These are phyloP conservation scores for Colletotrichum camelliae DNA, from an alignment of 2,329 filamentous ascomycete genomes.

Conservation along the genomic window DNA sequence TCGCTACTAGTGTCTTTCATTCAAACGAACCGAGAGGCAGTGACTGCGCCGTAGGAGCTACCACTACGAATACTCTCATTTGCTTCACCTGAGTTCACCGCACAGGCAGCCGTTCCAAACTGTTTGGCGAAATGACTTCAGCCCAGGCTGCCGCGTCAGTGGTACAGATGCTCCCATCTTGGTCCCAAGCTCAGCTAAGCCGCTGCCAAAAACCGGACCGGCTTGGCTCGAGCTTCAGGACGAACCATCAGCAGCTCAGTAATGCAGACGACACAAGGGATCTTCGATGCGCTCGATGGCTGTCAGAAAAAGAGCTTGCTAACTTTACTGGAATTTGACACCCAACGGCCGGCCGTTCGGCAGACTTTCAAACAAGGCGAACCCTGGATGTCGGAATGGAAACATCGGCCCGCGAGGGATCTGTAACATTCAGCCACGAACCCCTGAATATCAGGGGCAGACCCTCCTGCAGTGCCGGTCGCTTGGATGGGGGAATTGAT, in stretches of 20 bases:
- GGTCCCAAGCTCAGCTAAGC: not conserved
- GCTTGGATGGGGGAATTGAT: not conserved
- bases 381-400: not conserved
- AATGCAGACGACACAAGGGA: not conserved
- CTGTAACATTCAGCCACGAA: not conserved
- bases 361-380: not conserved
- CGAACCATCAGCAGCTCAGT: not conserved
- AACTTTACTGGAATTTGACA: not conserved
- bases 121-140: not conserved
- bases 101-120: not conserved
- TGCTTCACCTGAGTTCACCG: not conserved
- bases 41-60: not conserved
- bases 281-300: not conserved
- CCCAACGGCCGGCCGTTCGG: not conserved
- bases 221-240: constrained; percentile 1
- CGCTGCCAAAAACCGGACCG: not conserved
- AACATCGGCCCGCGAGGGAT: not conserved
- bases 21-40: not conserved
- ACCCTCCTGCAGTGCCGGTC: not conserved
- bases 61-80: not conserved
- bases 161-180: not conserved
- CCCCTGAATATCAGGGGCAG: not conserved
- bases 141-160: not conserved
- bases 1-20: not conserved
- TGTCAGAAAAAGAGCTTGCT: not conserved